Evolutionary conservation across 371 early-diverging fungal species (phyloP), one percentile per base, ranked within the genome.

Genomic region (Polyrhizophydium stewartii): DNA sequence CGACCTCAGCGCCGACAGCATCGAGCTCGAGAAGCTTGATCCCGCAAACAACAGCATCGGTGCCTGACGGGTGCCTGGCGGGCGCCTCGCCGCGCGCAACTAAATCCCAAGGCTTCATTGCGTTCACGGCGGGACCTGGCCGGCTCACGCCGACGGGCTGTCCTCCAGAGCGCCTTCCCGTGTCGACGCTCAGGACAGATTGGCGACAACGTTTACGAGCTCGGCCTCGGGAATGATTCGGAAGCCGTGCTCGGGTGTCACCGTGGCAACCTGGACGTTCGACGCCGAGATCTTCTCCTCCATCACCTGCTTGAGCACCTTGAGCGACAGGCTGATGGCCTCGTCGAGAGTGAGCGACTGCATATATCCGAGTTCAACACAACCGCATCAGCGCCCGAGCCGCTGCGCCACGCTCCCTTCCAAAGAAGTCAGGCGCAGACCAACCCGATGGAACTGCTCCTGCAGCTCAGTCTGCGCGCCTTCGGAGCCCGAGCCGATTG

Each of bases 221-320:
- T 75, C 75, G 5, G 63, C 86, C 66, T 90, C 87, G 27, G 80
- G 63, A 71, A 90, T 86, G 59, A 94, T 82, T 61, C 75, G 83
- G 76, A 88, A 97, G 21, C 90, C 89, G 0, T 74, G 67, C 37
- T 87, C 85, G 58, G 82, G 70, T 41, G 94, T 93, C n/a, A 98
- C 93, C 31, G 92, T 84, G 19, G 96, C 96, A 37, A 99, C 78
- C 78, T 99, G 96, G 24, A 98, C 93, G 72, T 99, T 99, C 10
- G 89, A 82, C 59, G 89, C 85, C 73, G 81, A 95, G 49, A 99
- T 85, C 81, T 97, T 98, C 73, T 99, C 99, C 78, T 99, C 99
- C 99, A 99, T 99, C 30, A 98, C 99, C 66, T 96, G 92, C 82
- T 98, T 98, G 43, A 99, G 82, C n/a, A 98, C 93, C 74, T 90